Conservation (phyloP, 164 flowering plant species). For the Protea cynaroides region DNA sequence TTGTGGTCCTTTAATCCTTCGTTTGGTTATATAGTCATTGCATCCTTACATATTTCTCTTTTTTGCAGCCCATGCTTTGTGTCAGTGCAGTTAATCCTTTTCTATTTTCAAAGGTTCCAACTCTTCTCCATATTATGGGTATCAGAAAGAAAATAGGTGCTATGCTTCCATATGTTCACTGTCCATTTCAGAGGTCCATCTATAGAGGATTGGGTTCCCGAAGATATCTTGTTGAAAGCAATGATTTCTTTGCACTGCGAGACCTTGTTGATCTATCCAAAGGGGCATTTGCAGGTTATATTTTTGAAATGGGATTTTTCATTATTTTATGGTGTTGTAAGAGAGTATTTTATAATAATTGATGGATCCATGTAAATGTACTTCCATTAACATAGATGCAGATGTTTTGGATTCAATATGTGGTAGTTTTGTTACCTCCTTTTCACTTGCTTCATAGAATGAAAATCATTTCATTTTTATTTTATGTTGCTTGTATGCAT, state of each 20-base stretch:
- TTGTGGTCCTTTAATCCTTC: too few relatives aligned
- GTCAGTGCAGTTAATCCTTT: constrained; percentile 92
- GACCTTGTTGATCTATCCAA: constrained; percentile 93
- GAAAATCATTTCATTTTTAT: neutral
- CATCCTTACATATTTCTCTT: constrained; percentile 2
- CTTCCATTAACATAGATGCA: neutral
- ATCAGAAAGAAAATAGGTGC: constrained; percentile 67
- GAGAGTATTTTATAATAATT: neutral
- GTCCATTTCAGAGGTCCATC: constrained; percentile 80
- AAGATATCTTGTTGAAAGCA: constrained; percentile 85
- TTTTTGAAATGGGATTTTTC: neutral
- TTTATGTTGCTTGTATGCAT: neutral
- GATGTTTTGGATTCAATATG: too few relatives aligned
- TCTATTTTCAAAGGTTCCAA: constrained; percentile 76
- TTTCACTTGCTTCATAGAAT: neutral
- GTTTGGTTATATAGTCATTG: neutral
- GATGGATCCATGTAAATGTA: neutral
- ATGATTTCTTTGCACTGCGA: constrained; percentile 86
- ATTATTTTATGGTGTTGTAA: too few relatives aligned
- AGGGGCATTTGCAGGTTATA: constrained; percentile 89
- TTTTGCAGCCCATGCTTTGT: constrained; percentile 96
- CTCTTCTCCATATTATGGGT: constrained; percentile 70
- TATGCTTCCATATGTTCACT: constrained; percentile 76
- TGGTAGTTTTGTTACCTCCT: neutral
- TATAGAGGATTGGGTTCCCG: constrained; percentile 72